These are phyloP conservation scores for Aspergillus affinis DNA, from an alignment of 495 filamentous ascomycete species.

Conservation along the genomic window DNA sequence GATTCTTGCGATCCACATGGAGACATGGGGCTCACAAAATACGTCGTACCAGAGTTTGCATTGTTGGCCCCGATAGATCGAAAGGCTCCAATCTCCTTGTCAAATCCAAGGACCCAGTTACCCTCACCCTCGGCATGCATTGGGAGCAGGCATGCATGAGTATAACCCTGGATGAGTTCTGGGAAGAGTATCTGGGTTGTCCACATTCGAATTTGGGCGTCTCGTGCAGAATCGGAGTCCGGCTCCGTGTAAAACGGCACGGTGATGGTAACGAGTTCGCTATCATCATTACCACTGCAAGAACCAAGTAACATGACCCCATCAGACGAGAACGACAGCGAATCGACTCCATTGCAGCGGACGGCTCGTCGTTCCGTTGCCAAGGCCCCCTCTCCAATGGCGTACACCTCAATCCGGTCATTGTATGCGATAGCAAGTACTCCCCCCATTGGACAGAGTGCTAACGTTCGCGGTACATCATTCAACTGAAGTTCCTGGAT, in stretches of 20 bases:
- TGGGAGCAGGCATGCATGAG: constrained; percentile 72
- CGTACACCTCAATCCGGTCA: constrained; percentile 82
- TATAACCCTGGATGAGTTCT: constrained; percentile 70
- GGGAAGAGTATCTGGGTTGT: constrained; percentile 88
- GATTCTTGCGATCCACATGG: constrained; percentile 34
- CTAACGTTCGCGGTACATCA: constrained; percentile 72
- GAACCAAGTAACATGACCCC: constrained; percentile 84
- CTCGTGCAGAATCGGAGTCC: constrained; percentile 49
- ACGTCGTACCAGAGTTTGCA: constrained; percentile 71
- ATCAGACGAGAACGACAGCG: constrained; percentile 78
- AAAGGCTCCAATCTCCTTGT: constrained; percentile 72
- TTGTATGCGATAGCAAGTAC: constrained; percentile 86
- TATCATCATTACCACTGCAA: constrained; percentile 59
- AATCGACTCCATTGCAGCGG: constrained; percentile 77
- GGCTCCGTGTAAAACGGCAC: constrained; percentile 71
- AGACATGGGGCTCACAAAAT: constrained; percentile 70
- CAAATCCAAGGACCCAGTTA: constrained; percentile 78
- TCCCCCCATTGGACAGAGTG: constrained; percentile 74
- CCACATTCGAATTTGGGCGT: constrained; percentile 76
- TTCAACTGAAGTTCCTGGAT: constrained; percentile 71
- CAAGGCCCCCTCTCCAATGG: constrained; percentile 61
- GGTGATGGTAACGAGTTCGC: constrained; percentile 73
- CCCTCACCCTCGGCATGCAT: constrained; percentile 69
- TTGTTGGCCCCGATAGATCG: constrained; percentile 74
- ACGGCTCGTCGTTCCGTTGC: constrained; percentile 73